Conservation (phyloP, 306 rosid species). For the Quercus mongolica region DNA sequence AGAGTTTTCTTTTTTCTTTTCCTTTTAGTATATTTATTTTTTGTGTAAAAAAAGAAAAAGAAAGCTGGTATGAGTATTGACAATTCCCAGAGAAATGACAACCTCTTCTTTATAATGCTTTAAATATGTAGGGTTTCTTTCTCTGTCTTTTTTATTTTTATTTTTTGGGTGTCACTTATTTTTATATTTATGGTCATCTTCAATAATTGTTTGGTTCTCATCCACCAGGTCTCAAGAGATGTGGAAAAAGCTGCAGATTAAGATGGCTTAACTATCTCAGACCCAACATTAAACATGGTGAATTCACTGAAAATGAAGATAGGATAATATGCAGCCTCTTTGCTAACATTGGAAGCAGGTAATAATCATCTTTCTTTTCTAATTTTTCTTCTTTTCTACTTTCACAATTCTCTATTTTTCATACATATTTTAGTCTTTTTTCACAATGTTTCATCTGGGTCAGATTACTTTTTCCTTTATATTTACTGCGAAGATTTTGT, state of each 20-base stretch:
- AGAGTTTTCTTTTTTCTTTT: not conserved
- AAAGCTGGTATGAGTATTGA: not conserved
- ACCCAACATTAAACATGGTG: constrained; percentile 88
- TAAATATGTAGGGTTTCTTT: not conserved
- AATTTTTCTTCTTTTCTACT: not conserved
- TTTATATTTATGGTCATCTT: not conserved
- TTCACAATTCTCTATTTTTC: not conserved
- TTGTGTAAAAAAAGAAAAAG: not conserved
- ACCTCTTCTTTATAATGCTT: not conserved
- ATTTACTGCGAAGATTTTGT: not conserved
- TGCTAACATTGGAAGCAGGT: constrained; percentile 97
- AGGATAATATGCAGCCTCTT: constrained; percentile 70
- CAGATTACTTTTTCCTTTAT: not conserved
- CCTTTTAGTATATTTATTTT: not conserved
- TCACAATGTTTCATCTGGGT: not conserved
- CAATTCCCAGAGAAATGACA: not conserved
- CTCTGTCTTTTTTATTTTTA: no score
- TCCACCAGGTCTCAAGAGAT: constrained; percentile 71
- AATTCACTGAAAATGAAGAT: constrained; percentile 85
- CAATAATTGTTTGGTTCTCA: constrained; percentile 13
- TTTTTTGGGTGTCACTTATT: not conserved
- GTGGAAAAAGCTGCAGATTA: constrained; percentile 93
- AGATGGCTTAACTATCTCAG: constrained; percentile 97
- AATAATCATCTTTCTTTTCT: not conserved
- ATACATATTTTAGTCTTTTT: not conserved